These are phyloP conservation scores for Lasiosphaeria miniovina DNA, from an alignment of 495 filamentous ascomycete genomes.

Conservation along the genomic window DNA sequence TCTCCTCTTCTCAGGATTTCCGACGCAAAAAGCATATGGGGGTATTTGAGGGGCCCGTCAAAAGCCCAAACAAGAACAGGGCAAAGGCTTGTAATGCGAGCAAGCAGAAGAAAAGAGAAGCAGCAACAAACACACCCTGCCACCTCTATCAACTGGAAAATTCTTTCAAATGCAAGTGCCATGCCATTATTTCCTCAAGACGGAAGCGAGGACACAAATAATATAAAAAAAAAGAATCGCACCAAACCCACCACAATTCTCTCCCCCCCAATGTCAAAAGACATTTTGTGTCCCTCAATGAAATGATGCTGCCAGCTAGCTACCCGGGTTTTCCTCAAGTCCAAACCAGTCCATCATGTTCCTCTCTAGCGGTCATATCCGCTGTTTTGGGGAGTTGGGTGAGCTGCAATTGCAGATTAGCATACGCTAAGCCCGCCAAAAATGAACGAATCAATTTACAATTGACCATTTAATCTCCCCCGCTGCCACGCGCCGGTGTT, in stretches of 20 bases:
- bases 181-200: too few species aligned
- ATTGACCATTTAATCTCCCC: conserved; percentile 33
- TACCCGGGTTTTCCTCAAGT: neutral
- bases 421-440: neutral
- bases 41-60: too few species aligned
- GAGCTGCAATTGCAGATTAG: conserved; percentile 28
- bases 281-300: neutral
- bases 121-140: neutral
- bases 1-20: neutral
- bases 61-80: too few species aligned
- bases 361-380: conserved; percentile 10
- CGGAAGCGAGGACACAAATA: too few species aligned
- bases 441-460: conserved; percentile 24
- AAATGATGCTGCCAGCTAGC: too few species aligned
- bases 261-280: neutral
- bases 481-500: conserved; percentile 35
- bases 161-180: too few species aligned
- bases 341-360: neutral
- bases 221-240: neutral
- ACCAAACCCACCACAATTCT: neutral
- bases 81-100: neutral
- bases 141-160: neutral
- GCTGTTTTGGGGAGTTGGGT: conserved; percentile 35
- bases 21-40: neutral
- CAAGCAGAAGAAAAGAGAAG: neutral